phyloP scores from a whole-genome alignment of 352 stramenopile species.

The Saprolegnia diclina region DNA sequence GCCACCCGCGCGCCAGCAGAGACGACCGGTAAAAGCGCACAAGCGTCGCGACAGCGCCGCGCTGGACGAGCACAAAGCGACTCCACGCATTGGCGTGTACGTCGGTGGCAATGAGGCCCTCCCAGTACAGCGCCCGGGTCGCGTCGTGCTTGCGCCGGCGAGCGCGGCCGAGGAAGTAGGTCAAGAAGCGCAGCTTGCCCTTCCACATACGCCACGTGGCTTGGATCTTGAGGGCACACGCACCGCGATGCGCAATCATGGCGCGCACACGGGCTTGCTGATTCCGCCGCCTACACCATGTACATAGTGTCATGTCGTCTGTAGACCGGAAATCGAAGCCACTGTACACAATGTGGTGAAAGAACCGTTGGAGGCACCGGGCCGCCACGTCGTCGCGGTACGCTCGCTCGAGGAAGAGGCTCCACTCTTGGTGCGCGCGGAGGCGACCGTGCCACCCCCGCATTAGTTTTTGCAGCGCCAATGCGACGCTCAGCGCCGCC shows the following conservation, averaged over 20 bases:
- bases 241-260: conserved; percentile 34
- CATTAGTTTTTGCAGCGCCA: conserved; percentile 37
- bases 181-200: conserved; percentile 45
- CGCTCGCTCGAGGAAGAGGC: conserved; percentile 31
- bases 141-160: conserved; percentile 34
- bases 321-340: conserved; percentile 16
- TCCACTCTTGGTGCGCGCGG: conserved; percentile 32
- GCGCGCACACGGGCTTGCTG: conserved; percentile 42
- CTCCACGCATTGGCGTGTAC: conserved; percentile 26
- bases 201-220: conserved; percentile 75
- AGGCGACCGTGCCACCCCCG: conserved; percentile 48
- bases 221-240: conserved; percentile 53
- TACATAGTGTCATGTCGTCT: conserved; percentile 3
- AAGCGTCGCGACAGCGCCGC: conserved; percentile 47
- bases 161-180: conserved; percentile 37
- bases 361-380: conserved; percentile 62
- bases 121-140: conserved; percentile 32
- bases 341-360: conserved; percentile 58
- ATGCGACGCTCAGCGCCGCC: conserved; percentile 37
- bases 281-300: neutral
- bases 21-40: conserved; percentile 44
- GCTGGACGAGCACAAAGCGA: conserved; percentile 38
- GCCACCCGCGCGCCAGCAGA: conserved; percentile 49
- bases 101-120: neutral
- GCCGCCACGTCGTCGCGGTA: conserved; percentile 41